phyloP scores from a whole-genome alignment of 2,329 filamentous ascomycete genomes.

The Tolypocladium amazonense region DNA sequence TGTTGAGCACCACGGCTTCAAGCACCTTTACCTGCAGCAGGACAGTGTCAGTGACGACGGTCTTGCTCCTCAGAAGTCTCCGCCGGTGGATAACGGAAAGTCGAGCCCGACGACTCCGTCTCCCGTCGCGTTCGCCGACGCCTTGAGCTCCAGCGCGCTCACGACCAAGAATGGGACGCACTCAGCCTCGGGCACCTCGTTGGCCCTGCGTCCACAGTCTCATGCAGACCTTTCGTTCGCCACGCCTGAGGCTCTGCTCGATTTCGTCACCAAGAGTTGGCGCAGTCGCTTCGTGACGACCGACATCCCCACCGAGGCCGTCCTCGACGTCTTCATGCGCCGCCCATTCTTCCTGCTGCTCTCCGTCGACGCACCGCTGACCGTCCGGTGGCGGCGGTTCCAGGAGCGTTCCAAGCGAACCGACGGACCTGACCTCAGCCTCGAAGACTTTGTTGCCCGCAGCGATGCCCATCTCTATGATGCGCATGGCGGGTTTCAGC shows the following conservation, averaged over 20 bases:
- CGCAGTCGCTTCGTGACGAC: constrained; percentile 75
- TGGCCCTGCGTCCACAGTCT: constrained; percentile 11
- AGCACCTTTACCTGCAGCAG: constrained; percentile 49
- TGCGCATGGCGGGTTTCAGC: constrained; percentile 52
- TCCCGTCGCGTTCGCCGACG: constrained; percentile 9
- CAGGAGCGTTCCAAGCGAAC: constrained; percentile 24
- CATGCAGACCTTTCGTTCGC: constrained; percentile 36
- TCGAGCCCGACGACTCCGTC: constrained; percentile 4
- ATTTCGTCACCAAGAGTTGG: constrained; percentile 82
- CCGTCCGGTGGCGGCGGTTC: constrained; percentile 73
- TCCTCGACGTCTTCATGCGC: constrained; percentile 64
- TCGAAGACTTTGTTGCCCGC: constrained; percentile 45
- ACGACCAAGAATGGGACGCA: constrained; percentile 14
- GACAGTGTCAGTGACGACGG: not conserved
- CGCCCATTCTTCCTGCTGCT: constrained; percentile 90
- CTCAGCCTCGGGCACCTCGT: constrained; percentile 13
- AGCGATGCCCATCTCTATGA: constrained; percentile 71
- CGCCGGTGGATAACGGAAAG: constrained; percentile 3
- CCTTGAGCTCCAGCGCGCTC: constrained; percentile 14
- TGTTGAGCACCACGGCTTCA: constrained; percentile 73
- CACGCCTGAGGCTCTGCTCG: constrained; percentile 57
- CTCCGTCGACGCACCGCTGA: constrained; percentile 82
- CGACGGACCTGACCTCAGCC: constrained; percentile 20
- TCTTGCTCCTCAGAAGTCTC: not conserved
- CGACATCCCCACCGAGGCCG: constrained; percentile 62